Base-by-base conservation (phyloP, 2,329 filamentous ascomycete genomes). In the Fusarium napiforme region DNA sequence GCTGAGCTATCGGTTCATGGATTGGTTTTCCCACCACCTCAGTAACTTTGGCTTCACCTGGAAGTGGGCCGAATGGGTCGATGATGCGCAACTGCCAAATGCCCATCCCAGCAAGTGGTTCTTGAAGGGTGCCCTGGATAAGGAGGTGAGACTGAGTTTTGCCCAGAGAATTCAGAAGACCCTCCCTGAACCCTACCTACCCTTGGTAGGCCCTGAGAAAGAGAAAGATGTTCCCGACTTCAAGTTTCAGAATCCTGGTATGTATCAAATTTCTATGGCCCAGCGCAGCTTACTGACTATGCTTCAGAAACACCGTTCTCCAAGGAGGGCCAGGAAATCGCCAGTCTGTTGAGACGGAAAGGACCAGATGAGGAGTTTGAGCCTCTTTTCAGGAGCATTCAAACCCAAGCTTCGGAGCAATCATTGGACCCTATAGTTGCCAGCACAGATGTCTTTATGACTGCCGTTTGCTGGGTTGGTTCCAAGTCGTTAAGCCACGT, bases 41-140 rank as follows among this genome's bases (percentile, higher is more conserved):
- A 98, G 95, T 84, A 99, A 99, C 84, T 99, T 99, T 80, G 96
- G 97, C 60, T 99, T 98, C 81, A 96, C 96, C 15, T 99, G 96
- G 96, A 98, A 98, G 83, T 99, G 96, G 96, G 92, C 93, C 21
- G 96, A 99, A 84, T 99, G 96, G 96, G 88, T 93, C 53, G 94
- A 95, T 21, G 95, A 98, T 80, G 91, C 97, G 21, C 87, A 90
- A 47, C 87, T 97, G 32, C 89, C 93, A 0, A 86, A 92, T 68
- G 84, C 96, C 39, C 91, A 97, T 80, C 95, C 96, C 2, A 93
- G 92, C 84, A 98, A 98, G 84, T 94, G 96, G 37, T 98, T 99
- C 83, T 96, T 99, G 73, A 87, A 92, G 60, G 96, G 95, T 26
- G 93, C 94, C 7, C 84, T 99, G 66, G 96, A 99, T 80, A 98